Conservation (phyloP, 2,329 filamentous ascomycete species). For the Emmonsia crescens region DNA sequence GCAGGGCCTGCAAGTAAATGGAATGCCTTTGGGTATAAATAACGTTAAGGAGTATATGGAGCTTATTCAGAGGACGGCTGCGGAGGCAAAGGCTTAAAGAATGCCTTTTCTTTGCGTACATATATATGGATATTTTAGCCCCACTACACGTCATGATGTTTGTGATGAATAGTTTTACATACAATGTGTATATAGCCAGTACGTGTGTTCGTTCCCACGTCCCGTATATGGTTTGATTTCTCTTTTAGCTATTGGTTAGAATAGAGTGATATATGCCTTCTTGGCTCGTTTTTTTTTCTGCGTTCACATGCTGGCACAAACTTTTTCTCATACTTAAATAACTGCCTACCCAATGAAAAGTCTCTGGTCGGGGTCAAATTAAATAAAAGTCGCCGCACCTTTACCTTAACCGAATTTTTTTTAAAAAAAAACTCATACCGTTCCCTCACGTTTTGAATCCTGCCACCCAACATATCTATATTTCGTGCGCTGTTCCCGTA, state of each 20-base stretch:
- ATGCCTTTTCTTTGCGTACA: not conserved
- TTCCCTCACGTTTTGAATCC: too few species aligned
- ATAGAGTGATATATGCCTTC: not conserved
- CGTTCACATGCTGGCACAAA: not conserved
- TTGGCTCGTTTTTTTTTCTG: not conserved
- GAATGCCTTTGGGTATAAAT: not conserved
- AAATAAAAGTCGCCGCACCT: not conserved
- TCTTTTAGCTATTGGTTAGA: not conserved
- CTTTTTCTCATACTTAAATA: not conserved
- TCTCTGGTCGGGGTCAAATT: not conserved
- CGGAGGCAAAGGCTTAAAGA: not conserved
- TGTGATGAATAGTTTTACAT: too few species aligned
- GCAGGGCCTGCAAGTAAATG: not conserved
- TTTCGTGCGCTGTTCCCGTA: too few species aligned
- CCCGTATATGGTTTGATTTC: not conserved
- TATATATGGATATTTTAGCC: not conserved
- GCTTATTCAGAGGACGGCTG: not conserved
- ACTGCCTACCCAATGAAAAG: not conserved
- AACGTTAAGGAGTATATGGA: not conserved
- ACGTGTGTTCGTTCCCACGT: not conserved
- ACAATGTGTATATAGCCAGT: not conserved
- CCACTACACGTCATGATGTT: too few species aligned
- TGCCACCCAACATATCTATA: too few species aligned
- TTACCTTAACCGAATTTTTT: not conserved
- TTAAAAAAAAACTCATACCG: too few species aligned